phyloP scores from a whole-genome alignment of 352 stramenopile genomes.

The Pythium biforme region DNA sequence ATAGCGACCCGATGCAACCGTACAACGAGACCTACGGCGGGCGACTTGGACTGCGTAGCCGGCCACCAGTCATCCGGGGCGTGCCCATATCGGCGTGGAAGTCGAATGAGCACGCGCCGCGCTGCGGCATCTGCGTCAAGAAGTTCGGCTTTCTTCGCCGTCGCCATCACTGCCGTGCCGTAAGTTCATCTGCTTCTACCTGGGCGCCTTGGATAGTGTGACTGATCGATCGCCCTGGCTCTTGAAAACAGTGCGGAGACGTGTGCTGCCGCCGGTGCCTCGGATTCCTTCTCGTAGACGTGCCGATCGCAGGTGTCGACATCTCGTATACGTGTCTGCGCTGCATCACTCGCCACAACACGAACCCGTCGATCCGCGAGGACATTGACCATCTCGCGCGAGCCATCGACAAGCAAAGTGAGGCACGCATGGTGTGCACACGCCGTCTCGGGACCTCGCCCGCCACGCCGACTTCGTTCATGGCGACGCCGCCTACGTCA shows the following conservation, averaged over 20 bases:
- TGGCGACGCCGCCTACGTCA: conserved; percentile 12
- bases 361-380: conserved; percentile 42
- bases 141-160: conserved; percentile 64
- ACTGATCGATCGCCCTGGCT: not conserved
- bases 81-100: conserved; percentile 57
- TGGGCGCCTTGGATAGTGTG: not conserved
- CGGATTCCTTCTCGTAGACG: conserved; percentile 66
- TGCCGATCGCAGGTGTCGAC: conserved; percentile 58
- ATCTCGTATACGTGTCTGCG: conserved; percentile 62
- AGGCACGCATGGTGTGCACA: conserved; percentile 13
- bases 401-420: conserved; percentile 35
- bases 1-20: conserved; percentile 47
- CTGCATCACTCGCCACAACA: conserved; percentile 57
- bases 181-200: conserved; percentile 20
- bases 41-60: conserved; percentile 3
- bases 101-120: conserved; percentile 38
- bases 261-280: conserved; percentile 69
- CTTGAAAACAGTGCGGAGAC: conserved; percentile 56
- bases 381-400: conserved; percentile 44
- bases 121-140: conserved; percentile 65
- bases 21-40: conserved; percentile 44
- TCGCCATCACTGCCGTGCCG: conserved; percentile 67
- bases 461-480: conserved; percentile 4
- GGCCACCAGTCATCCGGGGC: conserved; percentile 37
- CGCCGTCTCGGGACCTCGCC: conserved; percentile 4